Conservation (phyloP, 108 stramenopile genomes). For the Cylindrotheca fusiformis region DNA sequence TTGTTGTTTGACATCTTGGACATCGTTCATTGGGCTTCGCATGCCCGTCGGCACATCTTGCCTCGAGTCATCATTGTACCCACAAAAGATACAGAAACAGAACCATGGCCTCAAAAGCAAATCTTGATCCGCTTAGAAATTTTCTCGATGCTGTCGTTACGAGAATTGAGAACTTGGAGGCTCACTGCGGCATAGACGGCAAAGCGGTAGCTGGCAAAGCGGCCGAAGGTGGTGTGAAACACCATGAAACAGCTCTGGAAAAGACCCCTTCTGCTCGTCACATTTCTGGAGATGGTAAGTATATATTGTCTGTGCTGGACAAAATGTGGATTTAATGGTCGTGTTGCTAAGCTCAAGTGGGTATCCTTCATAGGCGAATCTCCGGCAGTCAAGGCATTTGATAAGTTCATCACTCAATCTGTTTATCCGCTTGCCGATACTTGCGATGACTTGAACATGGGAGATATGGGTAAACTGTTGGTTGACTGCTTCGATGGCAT, state of each 20-base stretch:
- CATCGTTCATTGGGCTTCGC: no score
- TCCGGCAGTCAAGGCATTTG: slow-evolving; percentile 68
- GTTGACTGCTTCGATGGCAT: slow-evolving; percentile 51
- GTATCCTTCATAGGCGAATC: slow-evolving; percentile 33
- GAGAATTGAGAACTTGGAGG: slow-evolving; percentile 34
- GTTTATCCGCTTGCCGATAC: slow-evolving; percentile 61
- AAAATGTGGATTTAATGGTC: no score
- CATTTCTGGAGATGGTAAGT: slow-evolving; percentile 31
- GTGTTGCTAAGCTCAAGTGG: no score
- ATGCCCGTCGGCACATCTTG: no score
- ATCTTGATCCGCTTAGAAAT: slow-evolving; percentile 33
- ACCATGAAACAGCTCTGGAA: slow-evolving; percentile 6
- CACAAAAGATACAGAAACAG: no score
- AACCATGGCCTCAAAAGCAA: slow-evolving; percentile 8
- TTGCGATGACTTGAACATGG: slow-evolving; percentile 67
- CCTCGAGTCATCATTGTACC: no score
- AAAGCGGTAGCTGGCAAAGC: background rate
- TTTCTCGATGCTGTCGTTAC: slow-evolving; percentile 34
- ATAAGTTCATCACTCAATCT: slow-evolving; percentile 52
- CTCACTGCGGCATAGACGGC: slow-evolving; percentile 23
- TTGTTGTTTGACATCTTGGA: no score
- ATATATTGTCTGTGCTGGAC: background rate
- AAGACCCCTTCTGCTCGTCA: slow-evolving; percentile 31
- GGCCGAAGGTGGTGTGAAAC: background rate
- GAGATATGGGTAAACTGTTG: slow-evolving; percentile 50